Percentiles rank a stretch among this genome's conserved stretches.
Evolutionary conservation across 129 eudicot genomes (phyloP).

Genomic region (Ambrosia artemisiifolia): DNA sequence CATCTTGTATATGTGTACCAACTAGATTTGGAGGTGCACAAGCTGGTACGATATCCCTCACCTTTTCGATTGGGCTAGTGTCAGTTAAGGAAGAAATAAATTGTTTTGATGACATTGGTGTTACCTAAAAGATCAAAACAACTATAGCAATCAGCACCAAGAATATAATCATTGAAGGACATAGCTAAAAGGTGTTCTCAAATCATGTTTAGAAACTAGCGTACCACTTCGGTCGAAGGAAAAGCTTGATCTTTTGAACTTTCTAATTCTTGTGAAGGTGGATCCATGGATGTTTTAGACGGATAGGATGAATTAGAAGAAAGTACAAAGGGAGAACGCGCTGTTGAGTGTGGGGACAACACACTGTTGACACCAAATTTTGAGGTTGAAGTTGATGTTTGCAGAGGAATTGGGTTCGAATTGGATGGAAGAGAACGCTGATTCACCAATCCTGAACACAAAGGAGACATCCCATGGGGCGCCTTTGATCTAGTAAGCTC

Average conservation of each 20-base stretch:
- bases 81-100: constrained; percentile 14
- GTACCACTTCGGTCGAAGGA: constrained; percentile 26
- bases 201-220: constrained; percentile 9
- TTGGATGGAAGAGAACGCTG: constrained; percentile 6
- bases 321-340: constrained; percentile 20
- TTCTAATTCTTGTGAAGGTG: constrained; percentile 12
- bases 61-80: constrained; percentile 6
- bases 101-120: constrained; percentile 14
- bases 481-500: not conserved
- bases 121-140: constrained; percentile 28
- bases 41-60: not conserved
- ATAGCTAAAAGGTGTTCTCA: not conserved
- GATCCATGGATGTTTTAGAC: constrained; percentile 1
- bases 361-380: constrained; percentile 2
- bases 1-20: not conserved
- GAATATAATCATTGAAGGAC: not conserved
- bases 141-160: constrained; percentile 12
- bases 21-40: not conserved
- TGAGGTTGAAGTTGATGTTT: not conserved
- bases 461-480: constrained; percentile 18
- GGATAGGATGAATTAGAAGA: not conserved
- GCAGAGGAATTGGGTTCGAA: not conserved
- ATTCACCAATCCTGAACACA: constrained; percentile 4
- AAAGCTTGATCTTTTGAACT: not conserved
- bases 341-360: constrained; percentile 16